phyloP scores from a whole-genome alignment of 257 asterid species.

The Cinchona pubescens region DNA sequence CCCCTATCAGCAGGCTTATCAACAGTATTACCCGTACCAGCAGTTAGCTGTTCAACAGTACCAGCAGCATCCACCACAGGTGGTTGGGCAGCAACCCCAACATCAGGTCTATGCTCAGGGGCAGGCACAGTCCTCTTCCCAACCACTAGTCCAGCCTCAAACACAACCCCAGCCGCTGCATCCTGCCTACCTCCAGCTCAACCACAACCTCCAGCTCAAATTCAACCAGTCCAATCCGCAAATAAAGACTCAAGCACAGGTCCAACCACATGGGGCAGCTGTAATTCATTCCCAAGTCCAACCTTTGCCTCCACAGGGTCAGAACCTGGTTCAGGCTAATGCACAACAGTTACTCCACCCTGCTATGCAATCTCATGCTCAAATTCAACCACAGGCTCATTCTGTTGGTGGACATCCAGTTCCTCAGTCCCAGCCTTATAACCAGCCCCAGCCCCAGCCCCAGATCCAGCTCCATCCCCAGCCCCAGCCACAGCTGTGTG shows the following conservation, averaged over 20 bases:
- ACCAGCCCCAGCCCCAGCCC: conserved; percentile 13
- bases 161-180: conserved; percentile 30
- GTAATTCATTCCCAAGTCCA: conserved; percentile 29
- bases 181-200: conserved; percentile 35
- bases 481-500: conserved; percentile 27
- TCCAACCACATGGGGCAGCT: conserved; percentile 35
- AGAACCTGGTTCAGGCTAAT: conserved; percentile 32
- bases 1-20: conserved; percentile 61
- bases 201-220: conserved; percentile 36
- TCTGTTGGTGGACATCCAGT: conserved; percentile 49
- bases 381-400: conserved; percentile 33
- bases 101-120: conserved; percentile 42
- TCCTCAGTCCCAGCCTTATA: conserved; percentile 38
- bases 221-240: conserved; percentile 33
- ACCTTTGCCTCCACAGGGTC: conserved; percentile 45
- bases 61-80: conserved; percentile 54
- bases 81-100: conserved; percentile 50
- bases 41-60: conserved; percentile 57
- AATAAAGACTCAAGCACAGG: conserved; percentile 34
- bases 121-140: conserved; percentile 31
- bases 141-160: conserved; percentile 35
- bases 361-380: conserved; percentile 50
- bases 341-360: conserved; percentile 46
- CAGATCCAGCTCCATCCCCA: conserved; percentile 17
- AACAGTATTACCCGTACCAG: conserved; percentile 59